Conservation (phyloP, 768 basidiomycete genomes). For the Amanita thiersii region DNA sequence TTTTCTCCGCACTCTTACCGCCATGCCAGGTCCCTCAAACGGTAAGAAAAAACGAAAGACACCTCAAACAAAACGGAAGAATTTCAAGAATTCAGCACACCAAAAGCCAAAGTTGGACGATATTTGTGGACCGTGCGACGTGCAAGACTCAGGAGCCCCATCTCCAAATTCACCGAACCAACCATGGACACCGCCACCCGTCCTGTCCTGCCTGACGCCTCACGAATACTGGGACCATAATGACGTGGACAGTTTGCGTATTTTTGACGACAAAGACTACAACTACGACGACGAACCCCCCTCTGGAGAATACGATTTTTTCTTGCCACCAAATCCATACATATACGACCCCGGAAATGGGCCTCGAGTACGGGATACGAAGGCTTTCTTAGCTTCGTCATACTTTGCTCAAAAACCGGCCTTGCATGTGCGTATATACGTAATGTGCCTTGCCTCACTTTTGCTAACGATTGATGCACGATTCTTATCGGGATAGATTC, state of each 20-base stretch:
- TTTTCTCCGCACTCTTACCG: too few relatives aligned
- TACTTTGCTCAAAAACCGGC: slow-evolving; percentile 63
- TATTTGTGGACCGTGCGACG: slow-evolving; percentile 1
- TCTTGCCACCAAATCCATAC: slow-evolving; percentile 41
- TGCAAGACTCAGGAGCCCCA: slow-evolving; percentile 12
- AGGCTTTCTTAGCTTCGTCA: slow-evolving; percentile 53
- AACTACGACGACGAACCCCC: slow-evolving; percentile 7
- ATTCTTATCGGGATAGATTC: slow-evolving; percentile 27
- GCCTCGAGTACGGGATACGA: slow-evolving; percentile 61
- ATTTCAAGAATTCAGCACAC: neutral
- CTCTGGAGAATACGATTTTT: slow-evolving; percentile 11
- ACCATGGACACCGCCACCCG: slow-evolving; percentile 13
- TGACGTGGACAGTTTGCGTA: neutral
- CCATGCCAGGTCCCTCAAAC: slow-evolving; percentile 64
- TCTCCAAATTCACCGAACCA: slow-evolving; percentile 14
- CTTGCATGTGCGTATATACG: slow-evolving; percentile 27
- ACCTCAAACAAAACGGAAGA: slow-evolving; percentile 24
- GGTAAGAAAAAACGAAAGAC: slow-evolving; percentile 34
- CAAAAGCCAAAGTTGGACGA: neutral
- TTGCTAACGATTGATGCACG: neutral
- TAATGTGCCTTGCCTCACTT: neutral
- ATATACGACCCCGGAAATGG: slow-evolving; percentile 77
- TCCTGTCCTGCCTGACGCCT: slow-evolving; percentile 3
- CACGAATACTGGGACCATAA: neutral
- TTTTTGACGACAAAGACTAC: slow-evolving; percentile 4